Base-by-base conservation (phyloP, 2,329 filamentous ascomycete genomes). In the Ceratocystiopsis brevicomis region DNA sequence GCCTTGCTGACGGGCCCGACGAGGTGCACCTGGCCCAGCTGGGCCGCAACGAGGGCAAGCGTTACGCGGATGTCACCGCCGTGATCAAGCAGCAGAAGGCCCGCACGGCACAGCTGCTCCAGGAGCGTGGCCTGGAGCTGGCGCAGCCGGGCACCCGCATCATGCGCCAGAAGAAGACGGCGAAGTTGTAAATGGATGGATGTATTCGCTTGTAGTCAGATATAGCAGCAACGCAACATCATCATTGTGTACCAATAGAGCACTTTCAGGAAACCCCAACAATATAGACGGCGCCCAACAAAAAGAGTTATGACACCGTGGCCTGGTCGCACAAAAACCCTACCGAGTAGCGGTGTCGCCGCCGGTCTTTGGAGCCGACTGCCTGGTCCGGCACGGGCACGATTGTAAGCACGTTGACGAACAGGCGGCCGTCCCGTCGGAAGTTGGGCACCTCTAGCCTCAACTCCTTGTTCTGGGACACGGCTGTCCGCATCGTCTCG, bases 1-100 rank as follows among this genome's bases (percentile, higher is more conserved):
- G 83, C 48, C 74, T 94, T 52, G 86, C 85, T 0, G 90, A 98
- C 61, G 90, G 90, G 0, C 90, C 90, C 0, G 90, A 98, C 62
- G 90, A 98, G 73, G 90, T 96, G 47, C 90, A 92, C 60, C 62
- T 87, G 51, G 67, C 83, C 58, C 83, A 90, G 64, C 67, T 90
- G 65, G 83, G 82, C 15, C 68, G 71, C 52, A 85, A 85, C 52
- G 83, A 90, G 69, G 87, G 85, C 59, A 80, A 71, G 60, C 71
- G 73, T 50, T 78, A 75, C 45, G 57, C 63, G 50, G 72, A 69
- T 51, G 69, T 77, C 39, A 66, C 77, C 38, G 64, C 68, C 47
- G 71, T 70, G 56, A 76, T 86, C 45, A 61, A 68, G 52, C 65
- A 62, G 56, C 82, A 88, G 65, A 69, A 66, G 57, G 61, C 67